Conservation (phyloP, 345 rosid species). For the Moricandia arvensis region DNA sequence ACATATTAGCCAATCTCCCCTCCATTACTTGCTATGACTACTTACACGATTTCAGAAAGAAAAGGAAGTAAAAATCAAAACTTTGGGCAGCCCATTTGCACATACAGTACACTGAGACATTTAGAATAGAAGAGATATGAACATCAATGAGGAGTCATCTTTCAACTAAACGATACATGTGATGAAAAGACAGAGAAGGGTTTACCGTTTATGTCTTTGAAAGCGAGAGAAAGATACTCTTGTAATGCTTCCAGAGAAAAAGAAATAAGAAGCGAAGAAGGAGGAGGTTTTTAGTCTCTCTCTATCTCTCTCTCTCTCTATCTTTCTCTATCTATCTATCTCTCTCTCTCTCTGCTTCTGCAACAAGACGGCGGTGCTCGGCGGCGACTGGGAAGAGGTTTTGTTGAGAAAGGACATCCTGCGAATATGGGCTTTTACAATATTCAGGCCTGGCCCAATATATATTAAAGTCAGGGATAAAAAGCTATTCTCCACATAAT, state of each 20-base stretch:
- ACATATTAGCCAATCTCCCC: slow-evolving; percentile 63
- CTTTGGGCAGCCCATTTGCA: neutral
- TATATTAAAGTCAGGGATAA: no score
- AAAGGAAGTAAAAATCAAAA: slow-evolving; percentile 2
- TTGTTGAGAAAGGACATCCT: neutral
- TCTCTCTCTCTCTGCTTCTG: neutral
- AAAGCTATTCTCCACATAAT: no score
- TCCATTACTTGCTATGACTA: slow-evolving; percentile 50
- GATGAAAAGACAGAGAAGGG: neutral
- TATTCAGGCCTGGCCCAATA: neutral
- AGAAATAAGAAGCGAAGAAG: neutral
- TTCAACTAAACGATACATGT: neutral
- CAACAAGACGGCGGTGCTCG: slow-evolving; percentile 2
- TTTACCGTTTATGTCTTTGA: neutral
- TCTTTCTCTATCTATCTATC: no score
- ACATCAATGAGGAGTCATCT: neutral
- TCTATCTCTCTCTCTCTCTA: no score
- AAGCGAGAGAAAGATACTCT: neutral
- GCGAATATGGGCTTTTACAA: neutral
- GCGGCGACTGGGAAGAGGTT: slow-evolving; percentile 2
- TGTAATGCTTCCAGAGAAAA: neutral
- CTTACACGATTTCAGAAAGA: neutral
- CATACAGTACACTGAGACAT: neutral
- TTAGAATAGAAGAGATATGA: neutral
- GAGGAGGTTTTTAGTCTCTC: neutral